Percentiles rank a stretch among this genome's conserved stretches.
These are phyloP conservation scores for Erucastrum elatum DNA, from an alignment of 345 rosid genomes.

Conservation along the genomic window DNA sequence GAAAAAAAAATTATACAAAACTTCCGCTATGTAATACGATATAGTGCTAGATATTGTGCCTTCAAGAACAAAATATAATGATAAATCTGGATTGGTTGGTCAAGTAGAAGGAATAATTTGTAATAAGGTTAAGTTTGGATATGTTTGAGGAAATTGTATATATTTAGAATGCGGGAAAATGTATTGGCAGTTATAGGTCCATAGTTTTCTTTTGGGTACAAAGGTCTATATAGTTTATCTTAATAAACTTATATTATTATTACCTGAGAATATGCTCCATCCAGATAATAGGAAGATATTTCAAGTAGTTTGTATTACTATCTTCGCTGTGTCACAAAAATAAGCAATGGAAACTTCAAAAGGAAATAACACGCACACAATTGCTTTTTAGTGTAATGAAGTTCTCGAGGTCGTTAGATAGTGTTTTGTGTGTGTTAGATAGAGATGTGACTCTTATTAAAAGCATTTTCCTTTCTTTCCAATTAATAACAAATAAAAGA, in stretches of 20 bases:
- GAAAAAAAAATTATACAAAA: background rate
- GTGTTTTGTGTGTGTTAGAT: constrained; percentile 31
- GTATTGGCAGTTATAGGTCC: background rate
- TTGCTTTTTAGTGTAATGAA: constrained; percentile 37
- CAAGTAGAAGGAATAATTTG: background rate
- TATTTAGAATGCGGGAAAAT: background rate
- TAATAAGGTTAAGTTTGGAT: background rate
- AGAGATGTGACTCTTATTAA: constrained; percentile 4
- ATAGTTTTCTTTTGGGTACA: background rate
- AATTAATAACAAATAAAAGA: constrained; percentile 23
- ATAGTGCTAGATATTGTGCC: background rate
- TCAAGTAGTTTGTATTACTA: background rate
- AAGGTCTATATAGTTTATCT: background rate
- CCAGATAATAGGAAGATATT: background rate
- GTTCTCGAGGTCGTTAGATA: constrained; percentile 41
- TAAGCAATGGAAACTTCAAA: constrained; percentile 12
- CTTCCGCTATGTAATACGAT: background rate
- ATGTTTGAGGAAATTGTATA: background rate
- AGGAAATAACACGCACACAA: constrained; percentile 22
- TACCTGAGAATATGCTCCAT: background rate
- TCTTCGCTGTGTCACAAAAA: background rate
- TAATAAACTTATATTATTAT: background rate
- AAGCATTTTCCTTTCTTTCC: constrained; percentile 21
- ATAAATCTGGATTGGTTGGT: background rate
- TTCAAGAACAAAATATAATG: background rate